phyloP scores from a whole-genome alignment of 805 yeast genomes.

The Citeromyces nyonsensis region DNA sequence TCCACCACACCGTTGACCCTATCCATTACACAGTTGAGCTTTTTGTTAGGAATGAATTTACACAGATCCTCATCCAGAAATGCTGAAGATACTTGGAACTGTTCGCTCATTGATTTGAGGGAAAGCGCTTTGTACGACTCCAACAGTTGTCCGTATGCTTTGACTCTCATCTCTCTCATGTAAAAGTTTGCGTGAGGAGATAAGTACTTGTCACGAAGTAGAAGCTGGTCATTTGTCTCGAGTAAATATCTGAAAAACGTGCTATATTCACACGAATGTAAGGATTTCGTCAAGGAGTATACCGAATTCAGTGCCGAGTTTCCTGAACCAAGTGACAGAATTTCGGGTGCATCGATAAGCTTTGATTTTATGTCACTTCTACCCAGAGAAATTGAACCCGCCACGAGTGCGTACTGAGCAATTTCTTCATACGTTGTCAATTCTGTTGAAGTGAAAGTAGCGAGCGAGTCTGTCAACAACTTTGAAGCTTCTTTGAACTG shows the following conservation, averaged over 20 bases:
- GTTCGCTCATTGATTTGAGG: slow-evolving; percentile 83
- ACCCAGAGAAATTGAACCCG: slow-evolving; percentile 75
- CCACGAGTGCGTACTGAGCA: slow-evolving; percentile 73
- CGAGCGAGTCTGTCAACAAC: slow-evolving; percentile 75
- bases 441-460: slow-evolving; percentile 92
- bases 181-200: slow-evolving; percentile 71
- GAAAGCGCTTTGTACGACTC: slow-evolving; percentile 90
- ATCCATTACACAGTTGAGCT: slow-evolving; percentile 90
- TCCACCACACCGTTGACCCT: slow-evolving; percentile 89
- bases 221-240: slow-evolving; percentile 58
- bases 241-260: slow-evolving; percentile 65
- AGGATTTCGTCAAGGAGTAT: slow-evolving; percentile 66
- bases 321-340: slow-evolving; percentile 62
- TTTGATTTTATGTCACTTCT: slow-evolving; percentile 75
- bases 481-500: slow-evolving; percentile 77
- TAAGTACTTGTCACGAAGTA: slow-evolving; percentile 51
- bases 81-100: slow-evolving; percentile 79
- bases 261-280: slow-evolving; percentile 80
- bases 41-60: slow-evolving; percentile 83
- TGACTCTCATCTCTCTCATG: slow-evolving; percentile 85
- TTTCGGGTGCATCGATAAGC: slow-evolving; percentile 88
- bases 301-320: slow-evolving; percentile 66
- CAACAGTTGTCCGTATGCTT: slow-evolving; percentile 84
- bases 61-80: slow-evolving; percentile 81
- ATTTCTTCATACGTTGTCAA: slow-evolving; percentile 79